Evolutionary conservation across 495 filamentous ascomycete genomes (phyloP), one percentile per base, ranked within the genome.

Genomic region (Acidiella bohemica): DNA sequence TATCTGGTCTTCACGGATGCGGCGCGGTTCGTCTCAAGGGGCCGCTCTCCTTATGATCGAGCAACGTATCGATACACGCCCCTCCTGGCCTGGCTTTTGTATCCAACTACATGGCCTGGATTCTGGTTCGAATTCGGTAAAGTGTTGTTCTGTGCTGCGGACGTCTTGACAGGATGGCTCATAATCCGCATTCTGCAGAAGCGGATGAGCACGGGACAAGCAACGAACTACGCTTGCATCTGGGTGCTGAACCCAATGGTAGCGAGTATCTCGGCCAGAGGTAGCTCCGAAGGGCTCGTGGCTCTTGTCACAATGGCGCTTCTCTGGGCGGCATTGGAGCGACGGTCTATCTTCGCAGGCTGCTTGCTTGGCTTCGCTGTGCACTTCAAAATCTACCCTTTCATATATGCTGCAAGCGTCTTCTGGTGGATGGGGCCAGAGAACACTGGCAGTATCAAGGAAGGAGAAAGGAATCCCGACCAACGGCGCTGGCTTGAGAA

Each of bases 1-100:
- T 97, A 97, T 67, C 76, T 81, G 51, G 90, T 97, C 45, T 97
- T 97, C 68, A 96, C 92, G n/a, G 86, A 94, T 57, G 90, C 90
- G 8, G 73, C 92, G 6, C 82, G 81, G 44, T 87, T 79, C 56
- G 69, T 83, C 29, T 61, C 69, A 0, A 64, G 59, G 19, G 67
- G 80, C 2, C 57, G 51, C 2, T 81, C 81, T 2, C 90, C 90
- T 0, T 97, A 97, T 58, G 63, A 68, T 17, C 72, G 90, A 23
- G 90, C 90, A 53, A 97, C 90, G 0, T 97, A 97, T 61, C 82
- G 90, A 40, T 97, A 97, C 64, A 96, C 90, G 22, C 90, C 90
- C 0, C 63, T 97, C 0, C 64, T 97, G 2, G 85, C 90, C 14
- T 96, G 84, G 84, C 60, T 94, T 4, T 63, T 97, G 19, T 58